Evolutionary conservation across 2,329 filamentous ascomycete species (phyloP).

Genomic region (Podosphaera leucotricha): DNA sequence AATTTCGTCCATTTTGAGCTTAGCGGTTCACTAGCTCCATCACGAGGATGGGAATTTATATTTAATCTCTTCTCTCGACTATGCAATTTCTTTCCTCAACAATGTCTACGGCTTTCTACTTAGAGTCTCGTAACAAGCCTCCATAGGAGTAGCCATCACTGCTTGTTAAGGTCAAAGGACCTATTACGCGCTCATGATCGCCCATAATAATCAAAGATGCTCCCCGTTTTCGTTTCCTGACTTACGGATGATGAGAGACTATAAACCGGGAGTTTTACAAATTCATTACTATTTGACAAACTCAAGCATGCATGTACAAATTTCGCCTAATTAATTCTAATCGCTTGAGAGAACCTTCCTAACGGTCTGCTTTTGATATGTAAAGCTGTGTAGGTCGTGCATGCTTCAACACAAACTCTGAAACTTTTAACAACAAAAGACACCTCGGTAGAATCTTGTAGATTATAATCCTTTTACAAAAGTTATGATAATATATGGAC

Average conservation of each 20-base stretch:
- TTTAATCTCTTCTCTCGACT: not conserved
- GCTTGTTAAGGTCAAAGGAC: slow-evolving; percentile 69
- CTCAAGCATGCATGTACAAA: too few relatives aligned
- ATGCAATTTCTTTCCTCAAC: slow-evolving; percentile 15
- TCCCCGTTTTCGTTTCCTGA: slow-evolving; percentile 50
- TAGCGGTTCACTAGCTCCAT: slow-evolving; percentile 1
- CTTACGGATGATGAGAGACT: slow-evolving; percentile 27
- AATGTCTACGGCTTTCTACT: slow-evolving; percentile 80
- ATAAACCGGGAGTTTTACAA: slow-evolving; percentile 26
- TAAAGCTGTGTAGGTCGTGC: too few relatives aligned
- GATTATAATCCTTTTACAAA: too few relatives aligned
- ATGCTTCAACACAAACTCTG: too few relatives aligned
- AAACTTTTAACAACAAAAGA: too few relatives aligned
- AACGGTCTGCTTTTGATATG: too few relatives aligned
- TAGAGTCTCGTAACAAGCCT: slow-evolving; percentile 98
- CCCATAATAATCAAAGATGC: slow-evolving; percentile 57
- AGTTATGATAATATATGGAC: too few relatives aligned
- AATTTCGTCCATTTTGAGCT: not conserved
- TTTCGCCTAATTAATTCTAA: too few relatives aligned
- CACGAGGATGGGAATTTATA: not conserved
- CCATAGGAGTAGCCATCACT: slow-evolving; percentile 35
- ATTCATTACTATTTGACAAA: too few relatives aligned
- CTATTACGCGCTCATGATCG: slow-evolving; percentile 95
- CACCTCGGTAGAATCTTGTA: too few relatives aligned
- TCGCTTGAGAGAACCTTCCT: too few relatives aligned